Evolutionary conservation across 2,329 filamentous ascomycete genomes (phyloP), one percentile per base, ranked within the genome.

Genomic region (Periconia digitata): DNA sequence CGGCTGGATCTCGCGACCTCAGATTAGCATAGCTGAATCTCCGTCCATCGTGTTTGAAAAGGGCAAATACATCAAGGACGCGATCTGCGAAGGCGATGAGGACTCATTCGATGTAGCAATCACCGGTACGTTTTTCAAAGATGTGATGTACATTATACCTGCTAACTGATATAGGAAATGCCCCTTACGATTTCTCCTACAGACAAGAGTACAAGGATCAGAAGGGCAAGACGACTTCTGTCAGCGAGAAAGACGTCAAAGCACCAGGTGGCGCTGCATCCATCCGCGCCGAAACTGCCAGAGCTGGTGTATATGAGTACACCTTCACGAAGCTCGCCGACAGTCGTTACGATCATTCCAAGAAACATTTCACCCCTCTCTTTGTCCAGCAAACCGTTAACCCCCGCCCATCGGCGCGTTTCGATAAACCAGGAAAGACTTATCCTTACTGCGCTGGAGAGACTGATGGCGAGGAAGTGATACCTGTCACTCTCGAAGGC

Each of bases 401-500:
- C 63, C 81, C 90, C 13, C 88, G 87, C 49, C 94, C 94, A 1
- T 84, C 85, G 2, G 94, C 92, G 3, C 79, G 81, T 5, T 99
- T 99, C 66, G 80, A 82, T 49, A 89, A 89, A 57, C 90, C 92
- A 3, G 92, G 92, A 15, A 94, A 94, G 70, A 92, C 90, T 0
- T 96, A 96, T 78, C 95, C 94, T 68, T 96, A 92, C 72, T 99
- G 94, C 74, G 87, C 91, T 69, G 85, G 91, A 40, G 90, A 96
- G 61, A 82, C 87, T 43, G 84, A 84, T 45, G 84, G 85, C 24
- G 90, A 95, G 62, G 92, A 99, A 64, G 85, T 83, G 35, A 96
- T 99, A 46, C 92, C 92, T 0, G 87, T 99, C 50, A 85, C 83
- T 2, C 79, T 99, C 16, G 87, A 87, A 50, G 94, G 94, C 34